Evolutionary conservation across 2,329 filamentous ascomycete genomes (phyloP).

Genomic region (Xylariaceae sp.): DNA sequence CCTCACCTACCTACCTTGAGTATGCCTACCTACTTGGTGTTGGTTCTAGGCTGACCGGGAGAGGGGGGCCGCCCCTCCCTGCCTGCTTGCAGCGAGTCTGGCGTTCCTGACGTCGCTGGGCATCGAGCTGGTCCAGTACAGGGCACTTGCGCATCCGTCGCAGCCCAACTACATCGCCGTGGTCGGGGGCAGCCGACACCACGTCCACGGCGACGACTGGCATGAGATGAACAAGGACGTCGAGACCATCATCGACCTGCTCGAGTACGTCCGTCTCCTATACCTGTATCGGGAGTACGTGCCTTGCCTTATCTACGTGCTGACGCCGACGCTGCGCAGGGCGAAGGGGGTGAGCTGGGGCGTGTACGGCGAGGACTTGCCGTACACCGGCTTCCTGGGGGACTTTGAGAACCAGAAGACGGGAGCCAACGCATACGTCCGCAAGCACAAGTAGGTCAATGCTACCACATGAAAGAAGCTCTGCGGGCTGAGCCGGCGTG

Average conservation of each 20-base stretch:
- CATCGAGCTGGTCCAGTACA: conserved; percentile 46
- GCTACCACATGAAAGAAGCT: background rate
- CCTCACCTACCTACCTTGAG: background rate
- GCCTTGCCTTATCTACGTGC: too few species aligned
- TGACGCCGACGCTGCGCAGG: too few species aligned
- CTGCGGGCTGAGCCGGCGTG: too few species aligned
- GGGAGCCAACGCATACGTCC: conserved; percentile 52
- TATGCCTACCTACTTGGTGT: background rate
- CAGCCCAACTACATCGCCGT: conserved; percentile 55
- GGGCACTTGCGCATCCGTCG: conserved; percentile 50
- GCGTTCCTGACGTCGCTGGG: conserved; percentile 44
- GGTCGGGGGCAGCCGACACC: conserved; percentile 48
- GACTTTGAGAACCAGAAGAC: conserved; percentile 47
- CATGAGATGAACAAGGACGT: conserved; percentile 33
- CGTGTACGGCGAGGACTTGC: conserved; percentile 47
- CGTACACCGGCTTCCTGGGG: conserved; percentile 39
- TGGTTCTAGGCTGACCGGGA: too few species aligned
- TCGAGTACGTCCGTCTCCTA: too few species aligned
- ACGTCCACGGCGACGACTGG: conserved; percentile 46
- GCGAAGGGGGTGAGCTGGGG: conserved; percentile 42
- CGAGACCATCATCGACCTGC: conserved; percentile 41
- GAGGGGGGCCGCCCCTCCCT: too few species aligned
- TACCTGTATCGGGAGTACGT: too few species aligned
- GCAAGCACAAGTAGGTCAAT: conserved; percentile 50
- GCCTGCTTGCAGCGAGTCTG: conserved; percentile 27